Base-by-base conservation (phyloP, 176 grass and related monocot genomes). In the Tillandsia leiboldiana region DNA sequence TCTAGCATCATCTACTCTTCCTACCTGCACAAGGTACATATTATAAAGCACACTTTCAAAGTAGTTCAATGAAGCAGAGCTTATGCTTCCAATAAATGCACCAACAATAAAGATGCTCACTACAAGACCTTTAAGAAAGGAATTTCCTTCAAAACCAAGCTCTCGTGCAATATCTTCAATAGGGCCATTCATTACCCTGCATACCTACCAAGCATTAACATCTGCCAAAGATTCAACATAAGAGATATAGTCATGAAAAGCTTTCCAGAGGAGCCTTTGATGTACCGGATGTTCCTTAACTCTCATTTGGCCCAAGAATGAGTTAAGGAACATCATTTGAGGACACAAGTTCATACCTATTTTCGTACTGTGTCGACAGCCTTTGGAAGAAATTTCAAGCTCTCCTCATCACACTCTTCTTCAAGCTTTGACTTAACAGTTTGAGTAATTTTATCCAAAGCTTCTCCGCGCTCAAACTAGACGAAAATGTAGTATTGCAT, bases 381-480 rank as follows among this genome's bases (percentile, higher is more conserved):
- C 75, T 97, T 97, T 52, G 75, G 52, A 81, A 97, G 77, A 81
- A 87, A 89, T 74, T 92, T 90, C 80, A 97, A 79, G 83, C 86
- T 87, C 51, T 92, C 89, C 56, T 92, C 89, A 2, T 97, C 94
- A 26, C 87, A 70, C 70, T 97, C 94, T 90, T 97, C 89, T 80
- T 85, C 84, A 75, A 92, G 89, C 76, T 97, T 92, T 78, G 72
- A 53, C 81, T 90, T 90, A 49, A 92, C 84, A 58, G 79, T 81
- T 75, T 97, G 79, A 51, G 77, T 69, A 20, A 97, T 92, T 1
- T 85, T 87, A 56, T 97, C 86, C 75, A 97, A 78, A 71, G 89
- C 94, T 83, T 86, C 94, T 74, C 94, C 94, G 2, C 89, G 80
- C 50, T 92, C 86, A 87, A 97, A 97, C 94, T 97, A 70, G 69